phyloP scores from a whole-genome alignment of 345 rosid genomes.

The Streptanthus diversifolius region DNA sequence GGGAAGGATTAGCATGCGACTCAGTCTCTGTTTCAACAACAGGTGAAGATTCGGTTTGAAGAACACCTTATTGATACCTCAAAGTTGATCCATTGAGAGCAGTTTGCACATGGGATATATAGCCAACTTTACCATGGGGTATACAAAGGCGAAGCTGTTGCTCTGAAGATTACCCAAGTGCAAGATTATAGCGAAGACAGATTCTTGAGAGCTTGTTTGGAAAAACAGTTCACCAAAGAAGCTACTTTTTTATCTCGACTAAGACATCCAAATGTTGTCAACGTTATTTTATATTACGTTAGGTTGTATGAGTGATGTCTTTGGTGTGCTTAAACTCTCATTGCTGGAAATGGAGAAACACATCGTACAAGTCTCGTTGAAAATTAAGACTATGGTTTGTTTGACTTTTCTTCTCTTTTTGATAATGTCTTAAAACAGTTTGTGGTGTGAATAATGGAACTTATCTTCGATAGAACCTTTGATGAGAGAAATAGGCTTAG shows the following conservation, averaged over 20 bases:
- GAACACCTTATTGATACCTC: conserved; percentile 56
- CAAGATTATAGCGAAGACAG: conserved; percentile 59
- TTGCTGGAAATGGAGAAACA: no score
- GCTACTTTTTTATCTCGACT: conserved; percentile 64
- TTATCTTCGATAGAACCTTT: no score
- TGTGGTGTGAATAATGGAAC: conserved; percentile 53
- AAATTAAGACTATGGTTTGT: conserved; percentile 4
- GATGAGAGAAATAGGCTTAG: no score
- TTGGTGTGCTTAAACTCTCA: neutral
- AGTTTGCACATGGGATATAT: conserved; percentile 68
- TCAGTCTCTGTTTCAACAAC: no score
- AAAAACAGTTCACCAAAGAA: conserved; percentile 67
- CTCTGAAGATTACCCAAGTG: conserved; percentile 59
- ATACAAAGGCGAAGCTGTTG: conserved; percentile 69
- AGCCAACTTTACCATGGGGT: conserved; percentile 74
- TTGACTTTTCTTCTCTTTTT: no score
- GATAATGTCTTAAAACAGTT: conserved; percentile 38
- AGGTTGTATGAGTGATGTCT: neutral
- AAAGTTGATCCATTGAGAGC: conserved; percentile 54
- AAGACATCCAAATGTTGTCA: conserved; percentile 62
- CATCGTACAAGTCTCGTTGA: neutral
- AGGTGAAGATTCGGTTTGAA: no score
- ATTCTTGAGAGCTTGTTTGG: conserved; percentile 50
- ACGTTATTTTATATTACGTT: conserved; percentile 39
- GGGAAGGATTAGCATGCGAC: no score